Evolutionary conservation across 2,329 filamentous ascomycete genomes (phyloP), one percentile per base, ranked within the genome.

Genomic region (Ciborinia camelliae): DNA sequence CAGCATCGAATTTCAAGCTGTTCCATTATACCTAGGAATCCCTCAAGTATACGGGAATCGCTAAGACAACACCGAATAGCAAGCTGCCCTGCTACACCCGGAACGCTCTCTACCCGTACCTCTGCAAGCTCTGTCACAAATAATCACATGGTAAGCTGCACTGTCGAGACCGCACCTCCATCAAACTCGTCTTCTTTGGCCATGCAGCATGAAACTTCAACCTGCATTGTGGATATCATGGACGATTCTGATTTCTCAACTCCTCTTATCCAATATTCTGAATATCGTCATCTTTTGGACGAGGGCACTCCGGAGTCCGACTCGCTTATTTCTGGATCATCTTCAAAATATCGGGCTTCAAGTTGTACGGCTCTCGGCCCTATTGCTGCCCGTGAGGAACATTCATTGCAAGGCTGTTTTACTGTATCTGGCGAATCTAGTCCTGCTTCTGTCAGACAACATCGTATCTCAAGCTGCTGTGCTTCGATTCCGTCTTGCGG

Each of bases 1-100:
- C 37, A 62, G 26, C 60, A 62, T 63, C 50, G 51, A 55, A 37
- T 63, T 35, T 57, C 60, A 18, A 57, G 60, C 14, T 63, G 28
- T 28, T 41, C 51, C 18, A 15, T 45, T 39, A n/a, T 35, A 20
- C 41, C 60, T 47, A 26, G 39, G 8, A 32, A 57, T 2, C 10
- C 15, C 2, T 45, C 35, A 23, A 41, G 28, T 35, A n/a, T 35
- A 23, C 47, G 15, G 39, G n/a, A 41, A 20, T 61, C 48, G 18
- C 26, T 45, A 15, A 43, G 28, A 26, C 14, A 43, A 47, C 20
- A 62, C 10, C 28, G 60, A 41, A 43, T 62, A 26, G 50, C 50
- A 18, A 62, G 60, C 39, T 62, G 60, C 4, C 50, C 60, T 32
- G 26, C 60, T 35, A 53, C 12, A 32, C 15, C 60, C 23, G 60